Conservation (phyloP, 306 rosid genomes). For the Casuarina cunninghamiana region DNA sequence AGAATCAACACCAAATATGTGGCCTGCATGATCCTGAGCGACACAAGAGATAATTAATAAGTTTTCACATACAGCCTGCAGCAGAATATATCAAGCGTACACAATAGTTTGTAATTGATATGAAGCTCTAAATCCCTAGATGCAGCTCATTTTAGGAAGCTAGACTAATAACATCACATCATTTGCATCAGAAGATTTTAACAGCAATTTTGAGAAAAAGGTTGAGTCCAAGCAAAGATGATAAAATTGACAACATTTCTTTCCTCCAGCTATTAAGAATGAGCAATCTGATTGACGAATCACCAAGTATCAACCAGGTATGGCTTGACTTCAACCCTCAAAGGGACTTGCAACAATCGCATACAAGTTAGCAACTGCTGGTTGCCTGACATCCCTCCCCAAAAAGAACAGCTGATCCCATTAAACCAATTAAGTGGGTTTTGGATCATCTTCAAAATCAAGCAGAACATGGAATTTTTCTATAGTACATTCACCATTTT, state of each 20-base stretch:
- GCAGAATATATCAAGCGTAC: background rate
- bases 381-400: background rate
- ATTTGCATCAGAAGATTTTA: too few relatives aligned
- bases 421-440: background rate
- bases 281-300: background rate
- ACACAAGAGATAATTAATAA: conserved; percentile 15
- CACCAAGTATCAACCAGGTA: background rate
- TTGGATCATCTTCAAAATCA: background rate
- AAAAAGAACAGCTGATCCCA: background rate
- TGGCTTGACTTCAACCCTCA: background rate
- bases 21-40: conserved; percentile 93
- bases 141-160: background rate
- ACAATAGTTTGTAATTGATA: background rate
- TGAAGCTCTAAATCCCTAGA: conserved; percentile 2
- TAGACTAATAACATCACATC: background rate
- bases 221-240: background rate
- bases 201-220: background rate
- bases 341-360: background rate
- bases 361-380: background rate
- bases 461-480: background rate
- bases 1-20: conserved; percentile 96
- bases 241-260: background rate
- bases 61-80: conserved; percentile 14
- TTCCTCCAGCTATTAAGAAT: background rate
- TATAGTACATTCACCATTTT: background rate